Conservation (phyloP, 257 asterid genomes). For the Solanum piurae region DNA sequence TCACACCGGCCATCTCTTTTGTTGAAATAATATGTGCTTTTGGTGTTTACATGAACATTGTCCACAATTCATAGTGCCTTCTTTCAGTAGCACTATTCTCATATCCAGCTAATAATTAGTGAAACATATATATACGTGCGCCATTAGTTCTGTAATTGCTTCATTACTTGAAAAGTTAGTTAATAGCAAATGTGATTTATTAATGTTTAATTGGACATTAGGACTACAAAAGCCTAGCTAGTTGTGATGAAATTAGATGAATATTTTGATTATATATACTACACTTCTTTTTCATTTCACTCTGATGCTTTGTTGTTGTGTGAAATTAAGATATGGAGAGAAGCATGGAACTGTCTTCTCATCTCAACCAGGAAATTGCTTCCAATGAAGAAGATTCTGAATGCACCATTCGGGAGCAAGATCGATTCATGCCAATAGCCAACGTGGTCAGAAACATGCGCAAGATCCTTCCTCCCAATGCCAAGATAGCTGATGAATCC, state of each 20-base stretch:
- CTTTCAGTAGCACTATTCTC: neutral
- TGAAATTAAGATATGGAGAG: conserved; percentile 16
- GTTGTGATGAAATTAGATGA: neutral
- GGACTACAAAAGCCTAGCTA: neutral
- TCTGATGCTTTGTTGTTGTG: neutral
- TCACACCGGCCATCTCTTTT: neutral
- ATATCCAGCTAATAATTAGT: neutral
- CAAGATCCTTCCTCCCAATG: conserved; percentile 74
- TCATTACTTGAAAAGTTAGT: neutral
- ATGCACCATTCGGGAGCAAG: conserved; percentile 84
- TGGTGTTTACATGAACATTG: neutral
- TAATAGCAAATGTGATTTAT: neutral
- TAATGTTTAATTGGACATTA: neutral
- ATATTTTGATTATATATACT: neutral
- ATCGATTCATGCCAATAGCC: conserved; percentile 92
- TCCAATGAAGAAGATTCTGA: conserved; percentile 17
- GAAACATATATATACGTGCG: neutral
- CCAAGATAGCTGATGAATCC: conserved; percentile 87
- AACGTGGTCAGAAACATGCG: conserved; percentile 92
- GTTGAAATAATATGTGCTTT: neutral
- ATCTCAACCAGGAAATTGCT: conserved; percentile 1
- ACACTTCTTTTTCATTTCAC: neutral
- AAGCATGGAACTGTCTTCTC: conserved; percentile 34
- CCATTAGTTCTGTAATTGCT: neutral
- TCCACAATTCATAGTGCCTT: neutral